Percentiles rank a stretch among this genome's conserved stretches.
These are phyloP conservation scores for Aspergillus kassunensis DNA, from an alignment of 495 filamentous ascomycete genomes.

Conservation along the genomic window DNA sequence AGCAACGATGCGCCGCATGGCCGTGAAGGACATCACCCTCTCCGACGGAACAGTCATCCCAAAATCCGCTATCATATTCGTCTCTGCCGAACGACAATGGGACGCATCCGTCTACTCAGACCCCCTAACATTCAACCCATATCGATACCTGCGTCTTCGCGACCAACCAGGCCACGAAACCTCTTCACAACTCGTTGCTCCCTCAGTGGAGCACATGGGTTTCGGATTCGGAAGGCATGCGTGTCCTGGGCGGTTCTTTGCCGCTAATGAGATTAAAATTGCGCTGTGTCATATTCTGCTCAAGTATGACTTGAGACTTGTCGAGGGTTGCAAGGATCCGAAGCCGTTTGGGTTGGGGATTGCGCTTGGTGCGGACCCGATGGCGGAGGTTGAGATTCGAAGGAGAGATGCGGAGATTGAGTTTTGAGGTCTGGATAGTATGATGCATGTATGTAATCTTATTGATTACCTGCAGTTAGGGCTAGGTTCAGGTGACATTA, in stretches of 20 bases:
- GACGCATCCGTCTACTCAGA: constrained; percentile 34
- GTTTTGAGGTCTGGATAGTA: too few species aligned
- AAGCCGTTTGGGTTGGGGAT: too few species aligned
- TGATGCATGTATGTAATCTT: too few species aligned
- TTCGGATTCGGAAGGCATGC: constrained; percentile 50
- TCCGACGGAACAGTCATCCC: constrained; percentile 21
- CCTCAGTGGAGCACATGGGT: constrained; percentile 31
- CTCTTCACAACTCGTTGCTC: constrained; percentile 32
- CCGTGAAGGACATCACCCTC: constrained; percentile 20
- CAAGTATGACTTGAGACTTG: constrained; percentile 43
- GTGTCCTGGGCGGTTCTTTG: constrained; percentile 50
- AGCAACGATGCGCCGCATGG: constrained; percentile 40
- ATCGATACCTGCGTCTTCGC: constrained; percentile 35
- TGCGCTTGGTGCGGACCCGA: too few species aligned
- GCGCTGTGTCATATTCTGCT: constrained; percentile 35
- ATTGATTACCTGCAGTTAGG: too few species aligned
- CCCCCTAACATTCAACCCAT: constrained; percentile 37
- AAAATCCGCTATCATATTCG: constrained; percentile 20
- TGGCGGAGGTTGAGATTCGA: too few species aligned
- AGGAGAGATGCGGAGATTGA: too few species aligned
- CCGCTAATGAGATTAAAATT: constrained; percentile 40
- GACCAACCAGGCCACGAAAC: constrained; percentile 28
- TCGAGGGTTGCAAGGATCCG: neutral
- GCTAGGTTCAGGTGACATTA: too few species aligned
- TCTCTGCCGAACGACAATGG: constrained; percentile 26